Percentiles rank a stretch among this genome's conserved stretches.
These are phyloP conservation scores for Fusarium zealandicum DNA, from an alignment of 2,329 filamentous ascomycete species.

Conservation along the genomic window DNA sequence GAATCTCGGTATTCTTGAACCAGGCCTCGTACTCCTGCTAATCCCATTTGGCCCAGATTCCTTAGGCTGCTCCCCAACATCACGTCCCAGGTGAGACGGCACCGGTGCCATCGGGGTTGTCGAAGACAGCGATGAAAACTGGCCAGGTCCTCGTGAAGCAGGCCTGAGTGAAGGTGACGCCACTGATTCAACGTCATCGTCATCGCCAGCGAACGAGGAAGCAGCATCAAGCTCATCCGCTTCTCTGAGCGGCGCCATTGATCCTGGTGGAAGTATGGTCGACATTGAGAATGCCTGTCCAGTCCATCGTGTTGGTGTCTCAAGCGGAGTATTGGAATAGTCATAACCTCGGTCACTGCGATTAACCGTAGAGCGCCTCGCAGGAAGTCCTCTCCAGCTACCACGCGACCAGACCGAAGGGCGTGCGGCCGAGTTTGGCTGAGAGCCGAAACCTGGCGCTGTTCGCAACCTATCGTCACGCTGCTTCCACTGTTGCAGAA, in stretches of 20 bases:
- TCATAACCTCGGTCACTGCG: constrained; percentile 35
- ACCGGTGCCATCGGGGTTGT: constrained; percentile 54
- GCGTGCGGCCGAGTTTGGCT: constrained; percentile 21
- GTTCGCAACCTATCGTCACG: constrained; percentile 24
- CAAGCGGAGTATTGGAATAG: constrained; percentile 37
- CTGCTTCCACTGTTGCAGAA: constrained; percentile 45
- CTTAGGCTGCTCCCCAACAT: constrained; percentile 39
- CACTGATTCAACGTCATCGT: constrained; percentile 34
- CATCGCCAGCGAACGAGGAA: constrained; percentile 35
- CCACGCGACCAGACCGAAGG: constrained; percentile 30
- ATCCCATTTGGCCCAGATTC: constrained; percentile 4
- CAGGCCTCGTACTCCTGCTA: background rate
- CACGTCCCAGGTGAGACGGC: constrained; percentile 52
- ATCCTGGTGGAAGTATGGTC: constrained; percentile 39
- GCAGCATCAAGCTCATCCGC: constrained; percentile 40
- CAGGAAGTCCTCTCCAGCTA: constrained; percentile 39
- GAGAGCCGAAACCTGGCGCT: constrained; percentile 9
- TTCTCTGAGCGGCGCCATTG: constrained; percentile 45
- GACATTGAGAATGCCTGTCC: constrained; percentile 50
- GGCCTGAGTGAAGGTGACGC: constrained; percentile 34
- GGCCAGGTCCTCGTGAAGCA: constrained; percentile 27
- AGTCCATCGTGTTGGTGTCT: constrained; percentile 58
- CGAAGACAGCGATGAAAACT: constrained; percentile 43
- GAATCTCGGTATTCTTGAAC: constrained; percentile 12
- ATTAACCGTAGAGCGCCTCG: constrained; percentile 34